Percentiles rank a stretch among this genome's conserved stretches.
phyloP scores from a whole-genome alignment of 805 yeast species.

The Nakazawaea laoshanensis region DNA sequence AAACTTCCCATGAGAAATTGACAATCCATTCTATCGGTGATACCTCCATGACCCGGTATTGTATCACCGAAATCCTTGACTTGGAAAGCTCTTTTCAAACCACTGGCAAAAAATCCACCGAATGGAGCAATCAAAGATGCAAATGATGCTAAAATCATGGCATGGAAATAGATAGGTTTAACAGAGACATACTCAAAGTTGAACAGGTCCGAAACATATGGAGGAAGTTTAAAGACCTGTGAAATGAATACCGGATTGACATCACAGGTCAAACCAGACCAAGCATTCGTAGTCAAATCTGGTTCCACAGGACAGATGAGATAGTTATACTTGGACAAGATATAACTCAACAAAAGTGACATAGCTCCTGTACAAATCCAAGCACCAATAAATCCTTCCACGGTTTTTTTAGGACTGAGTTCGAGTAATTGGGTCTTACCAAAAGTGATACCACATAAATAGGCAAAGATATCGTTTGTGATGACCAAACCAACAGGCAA shows the following conservation, averaged over 20 bases:
- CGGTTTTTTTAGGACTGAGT: conserved; percentile 94
- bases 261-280: conserved; percentile 62
- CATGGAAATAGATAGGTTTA: conserved; percentile 88
- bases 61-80: conserved; percentile 97
- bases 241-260: conserved; percentile 86
- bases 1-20: conserved; percentile 97
- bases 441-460: conserved; percentile 93
- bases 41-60: conserved; percentile 98
- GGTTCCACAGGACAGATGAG: conserved; percentile 83
- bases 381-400: conserved; percentile 96
- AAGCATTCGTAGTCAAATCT: conserved; percentile 50
- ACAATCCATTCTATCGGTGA: conserved; percentile 95
- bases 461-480: conserved; percentile 93
- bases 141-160: conserved; percentile 79
- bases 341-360: conserved; percentile 56
- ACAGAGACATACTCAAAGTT: conserved; percentile 42
- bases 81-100: conserved; percentile 93
- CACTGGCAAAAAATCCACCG: conserved; percentile 97
- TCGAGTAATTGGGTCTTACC: conserved; percentile 89
- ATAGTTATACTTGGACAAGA: conserved; percentile 59
- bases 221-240: conserved; percentile 70
- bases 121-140: conserved; percentile 97
- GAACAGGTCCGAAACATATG: conserved; percentile 40
- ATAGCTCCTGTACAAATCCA: conserved; percentile 87
- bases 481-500: conserved; percentile 89